Evolutionary conservation across 1,284 basidiomycete genomes (phyloP), one percentile per base, ranked within the genome.

Genomic region (Pseudozyma sp.): DNA sequence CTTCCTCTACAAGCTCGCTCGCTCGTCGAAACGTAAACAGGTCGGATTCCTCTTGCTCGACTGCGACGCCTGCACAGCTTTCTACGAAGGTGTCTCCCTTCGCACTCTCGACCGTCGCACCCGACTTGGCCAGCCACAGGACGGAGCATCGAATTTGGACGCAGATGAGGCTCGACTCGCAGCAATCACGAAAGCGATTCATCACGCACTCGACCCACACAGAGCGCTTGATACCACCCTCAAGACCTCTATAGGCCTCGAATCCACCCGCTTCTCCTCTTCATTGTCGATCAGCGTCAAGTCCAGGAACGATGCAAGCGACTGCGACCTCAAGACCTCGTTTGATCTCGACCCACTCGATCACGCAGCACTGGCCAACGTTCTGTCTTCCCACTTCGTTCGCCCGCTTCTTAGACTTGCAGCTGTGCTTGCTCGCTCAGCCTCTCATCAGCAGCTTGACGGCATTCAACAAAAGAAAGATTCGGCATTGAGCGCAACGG

Each of bases 341-440:
- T 70, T 70, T 40, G 68, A 70, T 40, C 62, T 70, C 8, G 68
- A 70, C 35, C 57, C 58, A 11, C 54, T 70, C 13, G 57, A 62
- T 30, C 67, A 64, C 16, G 47, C 67, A 7, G 39, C 67, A 16
- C 14, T 42, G 16, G 29, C 67, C n/a, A 56, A 51, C 16, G 30
- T 68, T 48, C 31, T 57, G n/a, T 61, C 65, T 2, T 14, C 54
- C 9, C 58, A 61, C 30, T 61, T 61, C 17, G 30, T 68, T n/a
- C 45, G 54, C 10, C 65, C 63, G 10, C 35, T 66, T 17, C 56
- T 68, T 34, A 31, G 40, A 4, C 65, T 57, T 24, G 65, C 54
- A 0, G 14, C 30, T 4, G 40, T 47, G 0, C n/a, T 68, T 5
- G 33, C 58, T 19, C 49, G 31, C 10, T 53, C 50, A 17, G 54